Percentiles rank a stretch among this genome's conserved stretches.
phyloP scores from a whole-genome alignment of 371 early-diverging fungal species.

The Mortierella sp. region DNA sequence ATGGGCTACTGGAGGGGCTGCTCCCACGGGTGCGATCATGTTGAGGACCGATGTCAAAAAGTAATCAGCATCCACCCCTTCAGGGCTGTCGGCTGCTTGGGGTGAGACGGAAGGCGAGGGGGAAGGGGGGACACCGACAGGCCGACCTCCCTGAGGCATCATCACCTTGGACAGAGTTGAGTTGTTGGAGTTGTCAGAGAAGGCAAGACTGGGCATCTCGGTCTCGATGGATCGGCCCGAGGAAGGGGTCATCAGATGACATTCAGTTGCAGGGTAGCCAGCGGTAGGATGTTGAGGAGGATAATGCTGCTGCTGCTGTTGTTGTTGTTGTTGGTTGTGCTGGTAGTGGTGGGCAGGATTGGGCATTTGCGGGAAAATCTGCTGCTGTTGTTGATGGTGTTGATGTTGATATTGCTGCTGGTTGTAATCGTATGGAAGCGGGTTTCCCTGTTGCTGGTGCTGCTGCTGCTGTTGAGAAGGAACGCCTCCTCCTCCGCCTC shows the following conservation, averaged over 20 bases:
- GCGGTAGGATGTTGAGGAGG: neutral
- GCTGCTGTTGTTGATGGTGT: slow-evolving; percentile 15
- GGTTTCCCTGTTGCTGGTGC: neutral
- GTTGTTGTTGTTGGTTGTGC: slow-evolving; percentile 16
- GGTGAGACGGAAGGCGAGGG: slow-evolving; percentile 33
- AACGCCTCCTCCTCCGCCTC: neutral
- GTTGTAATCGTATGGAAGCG: slow-evolving; percentile 3
- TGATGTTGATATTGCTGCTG: slow-evolving; percentile 1
- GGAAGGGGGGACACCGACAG: slow-evolving; percentile 17
- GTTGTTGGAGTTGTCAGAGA: slow-evolving; percentile 27
- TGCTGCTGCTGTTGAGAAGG: slow-evolving; percentile 18
- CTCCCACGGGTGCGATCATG: slow-evolving; percentile 33
- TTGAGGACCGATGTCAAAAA: slow-evolving; percentile 48
- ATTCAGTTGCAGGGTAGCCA: slow-evolving; percentile 11
- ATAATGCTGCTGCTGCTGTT: slow-evolving; percentile 8
- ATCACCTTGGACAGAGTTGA: slow-evolving; percentile 24
- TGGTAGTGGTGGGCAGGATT: slow-evolving; percentile 2
- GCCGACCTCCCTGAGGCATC: neutral
- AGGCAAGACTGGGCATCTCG: slow-evolving; percentile 45
- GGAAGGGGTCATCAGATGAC: slow-evolving; percentile 24
- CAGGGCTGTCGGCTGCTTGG: slow-evolving; percentile 16
- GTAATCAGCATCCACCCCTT: slow-evolving; percentile 23
- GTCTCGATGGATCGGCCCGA: slow-evolving; percentile 29
- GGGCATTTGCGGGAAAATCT: neutral
- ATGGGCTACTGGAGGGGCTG: slow-evolving; percentile 3